Conservation (phyloP, 2,329 filamentous ascomycete genomes). For the Botrytis cinerea region DNA sequence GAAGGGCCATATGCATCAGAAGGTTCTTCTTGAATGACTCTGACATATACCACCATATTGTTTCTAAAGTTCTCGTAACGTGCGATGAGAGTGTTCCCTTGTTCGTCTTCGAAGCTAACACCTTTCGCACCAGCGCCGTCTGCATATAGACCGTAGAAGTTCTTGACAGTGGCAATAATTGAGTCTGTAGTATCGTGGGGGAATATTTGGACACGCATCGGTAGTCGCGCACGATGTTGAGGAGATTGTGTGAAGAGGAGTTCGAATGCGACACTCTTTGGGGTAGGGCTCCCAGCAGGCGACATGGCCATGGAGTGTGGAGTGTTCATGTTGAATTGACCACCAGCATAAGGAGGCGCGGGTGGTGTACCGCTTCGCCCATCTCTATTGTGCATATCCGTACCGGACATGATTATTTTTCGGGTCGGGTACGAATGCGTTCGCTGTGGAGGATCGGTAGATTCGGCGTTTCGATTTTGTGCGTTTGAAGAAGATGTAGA, state of each 20-base stretch:
- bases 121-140: conserved; percentile 69
- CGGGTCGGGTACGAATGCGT: conserved; percentile 37
- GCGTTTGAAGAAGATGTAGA: conserved; percentile 32
- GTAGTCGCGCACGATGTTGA: conserved; percentile 71
- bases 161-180: conserved; percentile 97
- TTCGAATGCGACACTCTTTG: conserved; percentile 80
- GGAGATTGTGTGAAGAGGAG: conserved; percentile 68
- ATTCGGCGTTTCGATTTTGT: conserved; percentile 34
- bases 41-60: conserved; percentile 91
- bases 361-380: conserved; percentile 40
- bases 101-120: conserved; percentile 91
- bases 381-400: conserved; percentile 33
- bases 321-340: conserved; percentile 35
- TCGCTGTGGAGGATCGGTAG: conserved; percentile 30
- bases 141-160: conserved; percentile 96
- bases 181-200: conserved; percentile 96
- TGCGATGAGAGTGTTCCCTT: conserved; percentile 88
- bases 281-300: conserved; percentile 44
- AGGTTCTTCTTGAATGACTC: conserved; percentile 67
- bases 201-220: conserved; percentile 88
- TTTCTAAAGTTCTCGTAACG: conserved; percentile 93
- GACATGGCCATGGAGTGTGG: conserved; percentile 38
- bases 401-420: conserved; percentile 36
- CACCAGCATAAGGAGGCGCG: conserved; percentile 30
- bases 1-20: conserved; percentile 54